Conservation (phyloP, 1,284 basidiomycete genomes). For the Leccinum pallidistipes region DNA sequence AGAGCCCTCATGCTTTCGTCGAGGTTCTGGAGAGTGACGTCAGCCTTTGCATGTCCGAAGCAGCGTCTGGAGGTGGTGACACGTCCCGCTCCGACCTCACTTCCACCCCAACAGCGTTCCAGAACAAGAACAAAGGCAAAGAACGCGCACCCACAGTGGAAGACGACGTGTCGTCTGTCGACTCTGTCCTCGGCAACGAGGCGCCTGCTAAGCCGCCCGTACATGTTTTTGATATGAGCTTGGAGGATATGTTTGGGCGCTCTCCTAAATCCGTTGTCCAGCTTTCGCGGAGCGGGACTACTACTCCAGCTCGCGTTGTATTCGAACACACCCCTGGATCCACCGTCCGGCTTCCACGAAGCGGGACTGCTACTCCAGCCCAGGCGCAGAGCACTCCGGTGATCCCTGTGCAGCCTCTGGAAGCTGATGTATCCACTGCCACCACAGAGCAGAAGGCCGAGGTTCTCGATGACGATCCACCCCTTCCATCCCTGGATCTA, state of each 20-base stretch:
- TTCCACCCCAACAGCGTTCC: constrained; percentile 16
- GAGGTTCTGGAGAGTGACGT: constrained; percentile 56
- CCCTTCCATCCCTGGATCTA: constrained; percentile 50
- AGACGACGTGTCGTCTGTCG: constrained; percentile 54
- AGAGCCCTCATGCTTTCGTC: constrained; percentile 61
- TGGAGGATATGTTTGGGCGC: constrained; percentile 35
- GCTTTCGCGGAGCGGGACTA: background rate
- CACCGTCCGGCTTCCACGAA: constrained; percentile 13
- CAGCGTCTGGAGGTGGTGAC: constrained; percentile 9
- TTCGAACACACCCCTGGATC: background rate
- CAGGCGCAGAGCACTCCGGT: constrained; percentile 37
- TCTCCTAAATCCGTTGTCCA: constrained; percentile 13
- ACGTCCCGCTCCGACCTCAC: constrained; percentile 25
- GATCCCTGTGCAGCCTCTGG: constrained; percentile 26
- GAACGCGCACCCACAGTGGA: constrained; percentile 36
- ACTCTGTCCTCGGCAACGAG: constrained; percentile 55
- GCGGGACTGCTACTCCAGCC: constrained; percentile 31
- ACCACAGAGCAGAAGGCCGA: constrained; percentile 19
- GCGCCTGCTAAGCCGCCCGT: constrained; percentile 56
- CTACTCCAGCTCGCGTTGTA: background rate
- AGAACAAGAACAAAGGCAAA: constrained; percentile 61
- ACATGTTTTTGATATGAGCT: constrained; percentile 51
- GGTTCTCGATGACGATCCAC: constrained; percentile 45
- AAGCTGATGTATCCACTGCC: constrained; percentile 11
- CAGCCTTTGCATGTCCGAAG: constrained; percentile 31